A percentile compares a stretch with the other conserved stretches of the same genome.
These are phyloP conservation scores for Zygosaccharomyces bisporus DNA, from an alignment of 805 yeast species.

Conservation along the genomic window DNA sequence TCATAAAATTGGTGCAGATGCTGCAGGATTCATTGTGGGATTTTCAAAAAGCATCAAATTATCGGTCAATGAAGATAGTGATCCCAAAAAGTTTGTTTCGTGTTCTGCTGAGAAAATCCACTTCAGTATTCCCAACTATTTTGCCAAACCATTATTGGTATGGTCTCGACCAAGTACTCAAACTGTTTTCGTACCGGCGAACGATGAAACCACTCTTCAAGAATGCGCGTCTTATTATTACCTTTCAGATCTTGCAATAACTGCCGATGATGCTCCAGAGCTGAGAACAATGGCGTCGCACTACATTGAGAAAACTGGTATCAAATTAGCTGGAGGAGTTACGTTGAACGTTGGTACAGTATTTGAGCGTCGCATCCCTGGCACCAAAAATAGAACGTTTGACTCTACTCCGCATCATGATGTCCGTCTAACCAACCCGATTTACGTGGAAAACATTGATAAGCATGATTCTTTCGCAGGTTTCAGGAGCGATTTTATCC, in stretches of 20 bases:
- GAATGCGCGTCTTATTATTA: constrained; percentile 49
- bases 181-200: constrained; percentile 45
- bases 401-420: constrained; percentile 58
- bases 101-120: constrained; percentile 59
- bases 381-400: constrained; percentile 40
- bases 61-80: constrained; percentile 59
- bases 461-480: constrained; percentile 76
- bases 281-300: constrained; percentile 23
- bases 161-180: constrained; percentile 54
- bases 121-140: constrained; percentile 74
- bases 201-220: constrained; percentile 40
- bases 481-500: constrained; percentile 79
- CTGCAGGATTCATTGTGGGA: constrained; percentile 74
- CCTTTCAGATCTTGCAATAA: constrained; percentile 33
- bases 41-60: constrained; percentile 63
- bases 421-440: constrained; percentile 54
- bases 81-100: constrained; percentile 63
- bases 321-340: constrained; percentile 59
- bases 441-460: constrained; percentile 41
- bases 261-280: constrained; percentile 18
- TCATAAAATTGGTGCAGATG: constrained; percentile 57
- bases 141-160: constrained; percentile 48
- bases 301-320: constrained; percentile 50
- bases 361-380: constrained; percentile 45
- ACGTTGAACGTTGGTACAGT: constrained; percentile 54